Conservation (phyloP, 139 green algal species). For the Chlamydomonas applanata region DNA sequence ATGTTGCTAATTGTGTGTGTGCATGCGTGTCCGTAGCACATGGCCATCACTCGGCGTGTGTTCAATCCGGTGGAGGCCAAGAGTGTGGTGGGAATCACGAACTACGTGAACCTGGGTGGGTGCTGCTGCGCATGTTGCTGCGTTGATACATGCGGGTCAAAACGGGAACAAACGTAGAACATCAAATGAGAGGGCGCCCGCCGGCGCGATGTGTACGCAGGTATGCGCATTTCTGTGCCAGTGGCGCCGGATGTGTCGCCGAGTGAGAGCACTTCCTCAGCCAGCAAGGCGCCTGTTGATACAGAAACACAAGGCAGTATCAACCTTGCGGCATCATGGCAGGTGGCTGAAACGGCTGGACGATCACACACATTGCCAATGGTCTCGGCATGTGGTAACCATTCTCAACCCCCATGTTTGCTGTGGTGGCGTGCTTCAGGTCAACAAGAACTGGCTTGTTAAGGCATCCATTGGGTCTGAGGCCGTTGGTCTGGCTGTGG, state of each 20-base stretch:
- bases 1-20: no score
- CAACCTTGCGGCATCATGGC: conserved; percentile 48
- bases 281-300: not conserved
- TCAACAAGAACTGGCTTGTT: conserved; percentile 80
- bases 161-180: no score
- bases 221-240: not conserved
- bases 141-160: not conserved
- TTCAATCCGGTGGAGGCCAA: conserved; percentile 74
- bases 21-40: conserved; percentile 68
- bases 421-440: conserved; percentile 32
- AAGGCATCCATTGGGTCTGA: conserved; percentile 60
- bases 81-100: conserved; percentile 80
- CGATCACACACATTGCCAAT: not conserved
- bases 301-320: conserved; percentile 8
- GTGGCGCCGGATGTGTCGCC: no score
- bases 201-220: no score
- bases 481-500: conserved; percentile 26
- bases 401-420: no score
- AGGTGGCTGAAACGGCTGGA: conserved; percentile 33
- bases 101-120: conserved; percentile 76
- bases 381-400: no score
- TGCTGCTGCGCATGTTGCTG: not conserved
- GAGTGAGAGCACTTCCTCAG: not conserved
- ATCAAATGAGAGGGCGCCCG: no score
- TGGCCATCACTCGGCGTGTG: conserved; percentile 46